Base-by-base conservation (phyloP, 139 green algal species). In the Chlamydomonas urium region DNA sequence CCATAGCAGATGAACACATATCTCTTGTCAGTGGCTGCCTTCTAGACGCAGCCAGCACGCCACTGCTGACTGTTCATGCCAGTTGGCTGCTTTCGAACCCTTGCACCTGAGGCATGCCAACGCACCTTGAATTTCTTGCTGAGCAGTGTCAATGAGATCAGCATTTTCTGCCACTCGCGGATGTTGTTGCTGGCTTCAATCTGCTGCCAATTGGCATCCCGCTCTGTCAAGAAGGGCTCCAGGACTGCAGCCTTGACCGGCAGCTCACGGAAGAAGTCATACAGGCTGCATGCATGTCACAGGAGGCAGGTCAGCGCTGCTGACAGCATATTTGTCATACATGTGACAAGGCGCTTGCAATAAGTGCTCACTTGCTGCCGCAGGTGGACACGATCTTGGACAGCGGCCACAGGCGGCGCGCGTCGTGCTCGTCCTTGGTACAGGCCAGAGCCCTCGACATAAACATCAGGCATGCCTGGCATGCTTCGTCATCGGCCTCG, bases 121-220 rank as follows among this genome's bases (percentile, higher is more conserved):
- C 38, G 1, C 50, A 81, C 81, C 81, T 84, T 87, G 77, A 82
- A 87, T 53, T 87, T 87, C 37, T 87, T 87, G 8, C 71, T 48
- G 0, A 87, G 45, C 24, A 81, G 29, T 10, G 57, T 53, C 33
- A 84, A 37, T 0, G 72, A 71, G 0, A 84, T 66, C 0, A 87
- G 65, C 23, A 38, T 79, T 53, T 82, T 75, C 26, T 82, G 77
- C 62, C 75, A 80, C 58, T 87, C 81, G 17, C 73, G 65, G 4
- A 81, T 61, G 56, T 65, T 56, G 50, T 66, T 47, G 3, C 29
- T 36, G 24, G 38, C 34, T 29, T 80, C 74, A 1, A 87, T 36
- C 8, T 69, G 4, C 28, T 65, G 59, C 34, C 65, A 65, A 31
- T 38, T 72, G 2, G 57, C 35, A 19, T 47, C 37, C 0, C 6